These are phyloP conservation scores for Paramecium sexaurelia DNA, from an alignment of 73 alveolate genomes.

Conservation along the genomic window DNA sequence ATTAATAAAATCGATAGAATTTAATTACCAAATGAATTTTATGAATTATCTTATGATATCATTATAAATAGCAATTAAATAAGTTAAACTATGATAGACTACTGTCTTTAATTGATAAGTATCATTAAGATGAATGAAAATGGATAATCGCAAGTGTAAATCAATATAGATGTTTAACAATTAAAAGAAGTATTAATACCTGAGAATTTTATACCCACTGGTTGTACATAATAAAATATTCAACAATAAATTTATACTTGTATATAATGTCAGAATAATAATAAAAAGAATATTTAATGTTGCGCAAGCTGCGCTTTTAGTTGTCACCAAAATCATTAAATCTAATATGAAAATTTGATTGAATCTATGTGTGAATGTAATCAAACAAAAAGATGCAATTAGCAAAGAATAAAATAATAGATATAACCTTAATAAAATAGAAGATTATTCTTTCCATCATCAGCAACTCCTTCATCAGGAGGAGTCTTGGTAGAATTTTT, in stretches of 20 bases:
- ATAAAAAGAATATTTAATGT: neutral
- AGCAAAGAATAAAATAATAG: neutral
- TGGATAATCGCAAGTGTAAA: neutral
- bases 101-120: neutral
- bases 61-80: neutral
- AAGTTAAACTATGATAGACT: neutral
- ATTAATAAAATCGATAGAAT: neutral
- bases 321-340: conserved; percentile 18
- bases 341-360: neutral
- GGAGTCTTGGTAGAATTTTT: neutral
- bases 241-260: neutral
- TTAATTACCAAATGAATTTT: neutral
- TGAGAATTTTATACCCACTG: neutral
- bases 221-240: neutral
- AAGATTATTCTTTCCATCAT: neutral
- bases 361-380: conserved; percentile 21
- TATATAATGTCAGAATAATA: neutral
- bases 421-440: neutral
- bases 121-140: neutral
- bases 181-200: conserved; percentile 20
- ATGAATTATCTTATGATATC: neutral
- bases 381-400: neutral
- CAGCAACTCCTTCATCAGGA: neutral
- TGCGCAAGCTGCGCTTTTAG: conserved; percentile 51
- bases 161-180: neutral